Evolutionary conservation across 2,329 filamentous ascomycete species (phyloP).

Genomic region (Pseudogymnoascus destructans): DNA sequence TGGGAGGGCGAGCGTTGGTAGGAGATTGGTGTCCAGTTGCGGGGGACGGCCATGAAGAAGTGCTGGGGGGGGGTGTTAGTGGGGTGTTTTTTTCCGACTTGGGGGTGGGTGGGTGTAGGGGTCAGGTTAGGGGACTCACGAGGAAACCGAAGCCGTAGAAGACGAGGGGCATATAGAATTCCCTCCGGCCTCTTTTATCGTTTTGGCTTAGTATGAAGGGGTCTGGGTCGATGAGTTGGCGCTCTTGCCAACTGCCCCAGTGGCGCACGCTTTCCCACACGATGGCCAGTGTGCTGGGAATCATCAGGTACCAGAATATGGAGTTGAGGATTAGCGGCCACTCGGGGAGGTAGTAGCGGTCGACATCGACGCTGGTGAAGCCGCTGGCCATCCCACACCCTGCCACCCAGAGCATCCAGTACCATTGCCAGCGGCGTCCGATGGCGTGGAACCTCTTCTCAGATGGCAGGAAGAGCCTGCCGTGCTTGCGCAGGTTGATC

Average conservation of each 20-base stretch:
- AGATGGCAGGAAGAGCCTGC: constrained; percentile 45
- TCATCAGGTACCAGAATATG: constrained; percentile 63
- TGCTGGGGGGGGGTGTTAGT: constrained; percentile 32
- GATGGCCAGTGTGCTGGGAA: constrained; percentile 49
- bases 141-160: constrained; percentile 63
- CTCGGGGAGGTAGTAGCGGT: constrained; percentile 58
- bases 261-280: constrained; percentile 67
- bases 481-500: constrained; percentile 52
- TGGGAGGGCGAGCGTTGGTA: constrained; percentile 52
- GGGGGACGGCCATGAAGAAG: constrained; percentile 61
- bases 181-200: constrained; percentile 47
- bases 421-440: constrained; percentile 69
- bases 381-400: constrained; percentile 53
- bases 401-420: constrained; percentile 54
- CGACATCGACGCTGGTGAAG: constrained; percentile 61
- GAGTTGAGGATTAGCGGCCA: constrained; percentile 55
- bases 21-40: constrained; percentile 53
- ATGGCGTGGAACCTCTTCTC: constrained; percentile 57
- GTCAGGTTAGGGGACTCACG: constrained; percentile 29
- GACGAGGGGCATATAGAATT: constrained; percentile 55
- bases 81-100: background rate
- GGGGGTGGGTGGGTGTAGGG: background rate
- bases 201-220: constrained; percentile 47
- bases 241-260: constrained; percentile 69
- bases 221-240: constrained; percentile 58